phyloP scores from a whole-genome alignment of 805 yeast species.

The Candida sithepensis region DNA sequence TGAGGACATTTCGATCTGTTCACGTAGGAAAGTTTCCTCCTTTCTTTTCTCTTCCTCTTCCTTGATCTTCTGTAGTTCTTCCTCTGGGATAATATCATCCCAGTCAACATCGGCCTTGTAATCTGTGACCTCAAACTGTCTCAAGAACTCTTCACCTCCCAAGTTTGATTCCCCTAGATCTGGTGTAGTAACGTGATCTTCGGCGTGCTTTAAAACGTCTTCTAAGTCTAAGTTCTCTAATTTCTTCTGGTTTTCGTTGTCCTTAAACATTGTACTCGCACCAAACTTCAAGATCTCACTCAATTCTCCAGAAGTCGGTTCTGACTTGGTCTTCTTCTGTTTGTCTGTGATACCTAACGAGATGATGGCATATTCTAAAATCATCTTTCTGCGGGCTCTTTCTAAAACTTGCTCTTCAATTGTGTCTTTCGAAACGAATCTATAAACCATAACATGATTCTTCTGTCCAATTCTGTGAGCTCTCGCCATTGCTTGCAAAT shows the following conservation, averaged over 20 bases:
- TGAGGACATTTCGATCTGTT: constrained; percentile 83
- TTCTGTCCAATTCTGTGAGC: constrained; percentile 99
- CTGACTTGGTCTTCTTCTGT: constrained; percentile 50
- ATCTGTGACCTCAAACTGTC: constrained; percentile 97
- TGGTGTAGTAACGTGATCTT: constrained; percentile 94
- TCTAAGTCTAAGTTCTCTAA: constrained; percentile 93
- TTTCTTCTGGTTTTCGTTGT: constrained; percentile 89
- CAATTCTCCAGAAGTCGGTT: constrained; percentile 80
- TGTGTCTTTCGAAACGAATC: constrained; percentile 97
- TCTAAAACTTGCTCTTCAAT: constrained; percentile 97
- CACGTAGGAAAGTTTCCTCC: constrained; percentile 83
- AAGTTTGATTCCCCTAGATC: constrained; percentile 95
- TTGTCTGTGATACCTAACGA: constrained; percentile 92
- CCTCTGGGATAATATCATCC: constrained; percentile 98
- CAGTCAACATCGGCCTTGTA: constrained; percentile 97
- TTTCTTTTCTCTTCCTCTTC: constrained; percentile 84
- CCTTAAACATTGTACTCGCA: constrained; percentile 97
- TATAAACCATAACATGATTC: constrained; percentile 93
- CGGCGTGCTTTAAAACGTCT: constrained; percentile 94
- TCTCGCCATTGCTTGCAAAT: constrained; percentile 98
- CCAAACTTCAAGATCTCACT: constrained; percentile 95
- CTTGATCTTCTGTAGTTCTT: constrained; percentile 81
- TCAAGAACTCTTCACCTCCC: constrained; percentile 96
- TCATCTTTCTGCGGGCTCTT: constrained; percentile 97
- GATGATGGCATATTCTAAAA: constrained; percentile 94